Base-by-base conservation (phyloP, 192 early-diverging fungal species). In the Coemansia erecta region DNA sequence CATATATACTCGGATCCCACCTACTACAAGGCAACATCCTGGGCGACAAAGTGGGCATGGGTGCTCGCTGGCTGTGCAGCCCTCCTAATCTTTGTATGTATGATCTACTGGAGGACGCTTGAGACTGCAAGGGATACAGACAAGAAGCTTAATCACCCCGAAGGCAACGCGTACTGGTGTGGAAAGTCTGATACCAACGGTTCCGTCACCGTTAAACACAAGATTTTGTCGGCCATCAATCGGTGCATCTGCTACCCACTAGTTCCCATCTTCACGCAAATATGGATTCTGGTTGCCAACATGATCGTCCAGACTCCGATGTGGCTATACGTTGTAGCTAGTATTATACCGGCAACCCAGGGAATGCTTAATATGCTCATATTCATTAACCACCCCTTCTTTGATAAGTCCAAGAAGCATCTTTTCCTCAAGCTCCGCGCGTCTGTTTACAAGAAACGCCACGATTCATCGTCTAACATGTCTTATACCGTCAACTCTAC, bases 31-130 rank as follows among this genome's bases (percentile, higher is more conserved):
- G 13, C 53, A 4, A 63, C 62, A 1, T 54, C 67, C 15, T 76
- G 73, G 73, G 50, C 66, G n/a, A 76, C 67, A n/a, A 70, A 60
- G 52, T 76, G 73, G 73, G 60, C 37, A 7, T 76, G 73, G 73
- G 45, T 76, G 2, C 59, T 69, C 26, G 35, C 55, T 19, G 51
- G 41, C 48, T 63, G 66, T 26, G 39, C 46, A 2, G 63, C 66
- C 26, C 26, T 70, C 28, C 28, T 70, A 15, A 17, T 60, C 23
- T 24, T 48, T 13, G 40, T 47, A 14, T 41, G 53, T 19, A 7
- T 58, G 4, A 33, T 57, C 2, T 58, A 46, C 31, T 8, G 26
- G 18, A 45, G 39, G 19, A 58, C 65, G 58, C 12, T 31, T 17
- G 1, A 31, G 13, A 26, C 12, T 51, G 2, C 28, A 54, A 24